Evolutionary conservation across 208 protist genomes (phyloP), one percentile per base, ranked within the genome.

Genomic region (Leishmania arabica): DNA sequence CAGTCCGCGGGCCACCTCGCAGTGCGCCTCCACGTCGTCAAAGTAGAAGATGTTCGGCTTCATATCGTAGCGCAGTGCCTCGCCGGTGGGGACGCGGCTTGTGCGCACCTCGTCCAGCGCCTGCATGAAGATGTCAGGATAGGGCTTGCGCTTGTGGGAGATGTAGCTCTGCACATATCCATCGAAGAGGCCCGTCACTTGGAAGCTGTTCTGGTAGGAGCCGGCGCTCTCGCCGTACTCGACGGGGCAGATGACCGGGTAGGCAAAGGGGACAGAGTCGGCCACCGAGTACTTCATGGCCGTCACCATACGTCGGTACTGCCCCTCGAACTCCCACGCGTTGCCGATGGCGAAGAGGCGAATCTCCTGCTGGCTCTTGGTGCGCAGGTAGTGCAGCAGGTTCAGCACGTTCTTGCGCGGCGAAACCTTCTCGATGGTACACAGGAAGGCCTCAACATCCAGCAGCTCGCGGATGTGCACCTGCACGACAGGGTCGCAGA

Each of bases 391-490:
- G 84, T 96, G 90, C 49, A 96, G 75, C 49, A 96, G 85, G 79
- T 94, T 94, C 69, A 96, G 81, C 74, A 96, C 92, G 70, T 96
- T 96, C 81, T 91, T 93, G n/a, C 92, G 89, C 31, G 86, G 90
- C 15, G 89, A 91, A 42, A 94, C 83, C 85, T 92, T 93, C 76
- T 96, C 92, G 24, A 96, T 78, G 21, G 89, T 92, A 82, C 90
- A 94, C 19, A 96, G 83, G 54, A 92, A 93, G 4, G 91, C 88
- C 81, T 94, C 91, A 2, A 90, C 84, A 64, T 96, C 92, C 24
- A 94, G 78, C 56, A 94, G 78, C 64, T 96, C 88, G 54, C 79
- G 84, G 19, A 96, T 76, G 54, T 94, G 84, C 75, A 87, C 78
- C 80, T 94, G 91, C 83, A 96, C 84, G 37, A 94, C 84, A 49